phyloP scores from a whole-genome alignment of 73 alveolate species.

The Paraurostyla sp. region DNA sequence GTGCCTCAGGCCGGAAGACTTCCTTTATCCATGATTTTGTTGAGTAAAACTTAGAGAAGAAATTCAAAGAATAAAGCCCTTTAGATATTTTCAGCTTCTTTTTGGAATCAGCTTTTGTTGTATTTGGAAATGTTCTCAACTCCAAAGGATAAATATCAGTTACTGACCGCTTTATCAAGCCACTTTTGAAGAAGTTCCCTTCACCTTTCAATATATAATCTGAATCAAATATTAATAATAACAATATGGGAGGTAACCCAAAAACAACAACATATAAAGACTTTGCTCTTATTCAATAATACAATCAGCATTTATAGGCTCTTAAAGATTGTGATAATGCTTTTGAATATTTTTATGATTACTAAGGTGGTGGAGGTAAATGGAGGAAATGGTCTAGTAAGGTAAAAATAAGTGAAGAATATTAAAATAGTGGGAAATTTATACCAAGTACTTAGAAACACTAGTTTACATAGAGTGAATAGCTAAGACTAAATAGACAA shows the following conservation, averaged over 20 bases:
- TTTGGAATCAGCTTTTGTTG: background rate
- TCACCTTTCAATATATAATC: background rate
- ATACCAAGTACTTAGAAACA: background rate
- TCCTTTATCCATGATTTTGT: slow-evolving; percentile 13
- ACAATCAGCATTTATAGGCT: background rate
- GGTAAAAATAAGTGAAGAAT: background rate
- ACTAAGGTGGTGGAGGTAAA: background rate
- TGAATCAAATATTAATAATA: no score
- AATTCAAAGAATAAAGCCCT: slow-evolving; percentile 11
- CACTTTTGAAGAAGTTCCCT: background rate
- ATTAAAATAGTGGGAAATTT: background rate
- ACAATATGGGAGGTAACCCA: slow-evolving; percentile 15
- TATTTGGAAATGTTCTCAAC: background rate
- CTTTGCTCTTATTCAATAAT: background rate
- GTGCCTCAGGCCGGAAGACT: background rate
- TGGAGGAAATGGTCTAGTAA: background rate
- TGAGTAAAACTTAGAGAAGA: slow-evolving; percentile 2
- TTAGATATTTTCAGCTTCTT: background rate
- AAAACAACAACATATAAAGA: background rate
- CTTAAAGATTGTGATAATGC: background rate
- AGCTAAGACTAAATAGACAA: background rate
- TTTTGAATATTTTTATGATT: background rate
- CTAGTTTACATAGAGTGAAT: background rate
- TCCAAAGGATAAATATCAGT: background rate
- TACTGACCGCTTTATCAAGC: background rate